Percentiles rank a stretch among this genome's conserved stretches.
Conservation (phyloP, 2,329 filamentous ascomycete species). For the Aureobasidium zeae region DNA sequence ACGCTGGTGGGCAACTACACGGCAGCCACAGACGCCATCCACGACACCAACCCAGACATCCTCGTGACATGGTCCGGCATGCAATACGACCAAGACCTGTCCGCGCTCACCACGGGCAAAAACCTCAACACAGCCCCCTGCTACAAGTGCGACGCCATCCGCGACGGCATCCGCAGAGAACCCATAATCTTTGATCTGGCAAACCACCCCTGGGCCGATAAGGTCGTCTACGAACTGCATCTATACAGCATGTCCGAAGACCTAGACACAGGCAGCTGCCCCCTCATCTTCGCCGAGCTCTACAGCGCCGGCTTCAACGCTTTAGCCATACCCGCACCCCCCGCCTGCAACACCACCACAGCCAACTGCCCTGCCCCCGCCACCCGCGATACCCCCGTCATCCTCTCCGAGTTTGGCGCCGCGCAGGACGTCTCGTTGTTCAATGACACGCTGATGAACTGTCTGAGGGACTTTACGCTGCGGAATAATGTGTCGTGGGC, state of each 20-base stretch:
- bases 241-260: slow-evolving; percentile 32
- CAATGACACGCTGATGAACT: slow-evolving; percentile 39
- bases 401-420: slow-evolving; percentile 31
- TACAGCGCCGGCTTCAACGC: slow-evolving; percentile 45
- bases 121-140: slow-evolving; percentile 32
- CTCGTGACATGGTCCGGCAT: slow-evolving; percentile 52
- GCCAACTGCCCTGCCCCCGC: slow-evolving; percentile 30
- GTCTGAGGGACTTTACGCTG: slow-evolving; percentile 38
- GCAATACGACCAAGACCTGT: slow-evolving; percentile 38
- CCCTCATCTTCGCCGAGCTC: slow-evolving; percentile 40
- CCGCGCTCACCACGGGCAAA: slow-evolving; percentile 24
- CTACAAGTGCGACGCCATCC: slow-evolving; percentile 33
- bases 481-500: slow-evolving; percentile 41
- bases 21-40: slow-evolving; percentile 42
- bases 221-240: slow-evolving; percentile 41
- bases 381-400: slow-evolving; percentile 30
- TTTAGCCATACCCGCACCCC: slow-evolving; percentile 29
- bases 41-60: slow-evolving; percentile 42
- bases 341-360: slow-evolving; percentile 29
- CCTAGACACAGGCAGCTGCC: slow-evolving; percentile 37
- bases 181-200: slow-evolving; percentile 40
- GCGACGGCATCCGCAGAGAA: slow-evolving; percentile 36
- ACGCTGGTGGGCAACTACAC: slow-evolving; percentile 45
- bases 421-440: slow-evolving; percentile 34
- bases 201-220: slow-evolving; percentile 40